Evolutionary conservation across 139 green algal species (phyloP), one percentile per base, ranked within the genome.

Genomic region (Pleodorina starrii): DNA sequence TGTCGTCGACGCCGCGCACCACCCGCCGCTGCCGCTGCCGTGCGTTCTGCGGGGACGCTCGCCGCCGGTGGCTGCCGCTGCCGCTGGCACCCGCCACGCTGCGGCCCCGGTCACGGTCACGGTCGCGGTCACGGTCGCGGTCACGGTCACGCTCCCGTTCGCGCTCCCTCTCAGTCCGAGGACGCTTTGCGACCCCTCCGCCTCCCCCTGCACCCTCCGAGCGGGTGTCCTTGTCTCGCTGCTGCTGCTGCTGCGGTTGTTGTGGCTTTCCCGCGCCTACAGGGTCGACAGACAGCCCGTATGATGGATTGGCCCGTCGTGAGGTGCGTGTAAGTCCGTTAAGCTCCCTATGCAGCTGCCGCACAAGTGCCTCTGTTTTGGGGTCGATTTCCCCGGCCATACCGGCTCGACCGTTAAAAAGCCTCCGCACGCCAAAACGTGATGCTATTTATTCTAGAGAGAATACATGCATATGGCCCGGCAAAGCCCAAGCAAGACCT

Each of bases 261-360:
- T 59, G 80, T 38, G 59, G 80, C 40, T 59, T 43, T 36, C 32
- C 48, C 27, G 78, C 54, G 23, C 10, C 19, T 35, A 35, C 14
- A 12, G 57, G 4, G 36, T 86, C 79, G 25, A 75, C 19, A 16
- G 57, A 36, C 1, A 77, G 11, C 23, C 42, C 60, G 44, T 63
- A 63, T 12, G 35, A 9, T 9, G 80, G 25, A 66, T 57, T 71
- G 46, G 27, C 46, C 10, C 84, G 69, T 27, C 84, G 48, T 1
- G 69, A 83, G 11, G 84, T 74, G 32, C 84, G 84, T 14, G 71
- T 90, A 17, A 93, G 63, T 19, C 86, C 90, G 79, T 93, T 93
- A 14, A 93, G 80, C 86, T 93, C 85, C 16, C 90, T 54, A 32
- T 93, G 90, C 12, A 93, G 72, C 73, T 91, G 44, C 5, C 80